Evolutionary conservation across 2,329 filamentous ascomycete genomes (phyloP), one percentile per base, ranked within the genome.

Genomic region (Pseudohalonectria lignicola): DNA sequence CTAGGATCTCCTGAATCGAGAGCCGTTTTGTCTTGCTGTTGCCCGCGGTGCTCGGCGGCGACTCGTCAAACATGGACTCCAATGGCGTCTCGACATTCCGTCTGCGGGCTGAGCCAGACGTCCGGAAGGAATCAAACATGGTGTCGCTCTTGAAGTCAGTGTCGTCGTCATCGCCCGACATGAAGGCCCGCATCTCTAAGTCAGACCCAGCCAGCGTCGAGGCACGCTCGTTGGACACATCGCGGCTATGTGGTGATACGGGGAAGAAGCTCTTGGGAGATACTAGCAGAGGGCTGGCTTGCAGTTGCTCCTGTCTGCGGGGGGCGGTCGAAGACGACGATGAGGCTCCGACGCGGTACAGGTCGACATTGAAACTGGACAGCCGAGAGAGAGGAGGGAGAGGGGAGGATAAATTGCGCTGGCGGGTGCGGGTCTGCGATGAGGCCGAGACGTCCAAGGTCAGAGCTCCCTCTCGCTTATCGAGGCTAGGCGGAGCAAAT

Each of bases 61-160:
- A 85, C 49, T 88, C 83, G 57, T 88, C 82, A 56, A 87, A 88
- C 66, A 87, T 83, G 18, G 77, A 84, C 51, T 87, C 82, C 36
- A 87, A 63, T 13, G 82, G 81, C 20, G 80, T 82, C 52, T 85
- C 77, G 34, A 77, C 70, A 25, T 76, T 74, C 42, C 78, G 74
- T 39, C 73, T 68, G 44, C 78, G 81, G 43, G 73, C 71, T 9
- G 82, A 86, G 29, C 73, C 79, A 42, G 73, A 68, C 13, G 83
- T 87, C 38, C 81, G 78, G 47, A 86, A 60, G 21, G 83, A 87
- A 61, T 88, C 84, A 56, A 78, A 87, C 40, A 82, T 68, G 15
- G 77, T 84, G 49, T 88, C 83, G 54, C 82, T 86, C 59, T 78
- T 80, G 51, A 81, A 76, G 53, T 86, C 82, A n/a, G 76, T 79